Base-by-base conservation (phyloP, 1,139 yeast genomes). In the Suhomyces atakaporum region DNA sequence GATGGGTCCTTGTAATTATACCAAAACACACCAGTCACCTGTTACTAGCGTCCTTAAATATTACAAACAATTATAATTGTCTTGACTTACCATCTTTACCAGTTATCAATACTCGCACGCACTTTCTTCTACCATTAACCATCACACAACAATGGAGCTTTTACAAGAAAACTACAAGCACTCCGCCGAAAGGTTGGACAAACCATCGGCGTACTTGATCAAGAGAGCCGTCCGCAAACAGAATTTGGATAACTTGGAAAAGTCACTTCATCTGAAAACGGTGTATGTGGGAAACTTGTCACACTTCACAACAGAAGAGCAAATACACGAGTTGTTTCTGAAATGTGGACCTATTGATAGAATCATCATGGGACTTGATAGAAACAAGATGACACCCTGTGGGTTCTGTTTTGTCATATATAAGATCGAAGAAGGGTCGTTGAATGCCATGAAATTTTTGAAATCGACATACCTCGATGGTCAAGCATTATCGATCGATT, bases 401-500 rank as follows among this genome's bases (percentile, higher is more conserved):
- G 97, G 97, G 21, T 92, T 92, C 62, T 89, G 97, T 56, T 90
- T 90, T 60, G 89, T 90, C 22, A 83, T 87, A 30, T 92, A 81
- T 58, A 73, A 73, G 38, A 62, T 69, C 9, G 81, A 81, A 38
- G 72, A 73, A 31, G 89, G 86, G 33, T 88, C 96, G 1, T 66
- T 88, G 29, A 79, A 84, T 47, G 86, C 96, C 5, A 78, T 90
- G 54, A 84, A 88, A 54, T 90, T 80, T 55, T 67, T 92, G 40
- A 81, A 85, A 45, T 82, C 81, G 33, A 88, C 96, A 0, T 82
- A 80, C 51, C 71, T 90, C 32, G 96, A 90, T 55, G 94, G 90
- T 35, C 80, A 87, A 43, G 69, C 71, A 19, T 74, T 90, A 48
- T 81, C 85, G 31, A 84, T 90, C 32, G 98, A 90, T 60, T 68